These are phyloP conservation scores for Phytophthora sojae DNA, from an alignment of 352 stramenopile species.

Conservation along the genomic window DNA sequence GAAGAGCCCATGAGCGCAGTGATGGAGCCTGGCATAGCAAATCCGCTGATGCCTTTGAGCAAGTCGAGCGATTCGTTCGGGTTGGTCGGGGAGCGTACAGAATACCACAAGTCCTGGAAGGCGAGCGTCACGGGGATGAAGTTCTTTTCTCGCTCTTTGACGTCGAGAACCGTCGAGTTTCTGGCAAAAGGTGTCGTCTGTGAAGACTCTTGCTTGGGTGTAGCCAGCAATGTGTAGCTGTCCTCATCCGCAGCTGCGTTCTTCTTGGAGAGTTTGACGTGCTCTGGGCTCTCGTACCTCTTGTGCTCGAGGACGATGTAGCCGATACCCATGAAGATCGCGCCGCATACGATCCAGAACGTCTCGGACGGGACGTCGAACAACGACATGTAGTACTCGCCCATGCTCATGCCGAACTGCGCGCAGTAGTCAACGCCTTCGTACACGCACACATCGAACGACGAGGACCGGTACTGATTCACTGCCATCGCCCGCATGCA, in stretches of 20 bases:
- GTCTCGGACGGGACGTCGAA: slow-evolving; percentile 36
- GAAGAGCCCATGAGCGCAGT: slow-evolving; percentile 90
- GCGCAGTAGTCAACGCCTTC: slow-evolving; percentile 42
- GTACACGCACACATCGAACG: slow-evolving; percentile 39
- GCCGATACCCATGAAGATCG: slow-evolving; percentile 44
- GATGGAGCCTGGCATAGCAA: slow-evolving; percentile 60
- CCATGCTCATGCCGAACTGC: slow-evolving; percentile 39
- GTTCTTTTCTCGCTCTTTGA: slow-evolving; percentile 34
- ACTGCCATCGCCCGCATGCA: slow-evolving; percentile 36
- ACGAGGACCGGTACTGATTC: slow-evolving; percentile 32
- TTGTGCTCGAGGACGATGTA: slow-evolving; percentile 36
- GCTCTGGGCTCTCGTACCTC: slow-evolving; percentile 35
- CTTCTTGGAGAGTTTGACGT: slow-evolving; percentile 21
- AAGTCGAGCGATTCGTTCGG: slow-evolving; percentile 65
- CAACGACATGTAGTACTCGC: slow-evolving; percentile 47
- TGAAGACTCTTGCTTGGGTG: slow-evolving; percentile 8
- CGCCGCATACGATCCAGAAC: slow-evolving; percentile 40
- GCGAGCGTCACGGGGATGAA: slow-evolving; percentile 47
- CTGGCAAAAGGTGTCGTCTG: not conserved
- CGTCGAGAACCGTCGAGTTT: slow-evolving; percentile 12
- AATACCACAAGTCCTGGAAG: slow-evolving; percentile 57
- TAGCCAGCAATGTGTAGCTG: slow-evolving; percentile 14
- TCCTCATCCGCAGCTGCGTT: not conserved
- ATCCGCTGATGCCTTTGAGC: slow-evolving; percentile 60
- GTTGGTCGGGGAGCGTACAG: slow-evolving; percentile 41